Conservation (phyloP, 2,329 filamentous ascomycete species). For the Pyricularia pennisetigena region DNA sequence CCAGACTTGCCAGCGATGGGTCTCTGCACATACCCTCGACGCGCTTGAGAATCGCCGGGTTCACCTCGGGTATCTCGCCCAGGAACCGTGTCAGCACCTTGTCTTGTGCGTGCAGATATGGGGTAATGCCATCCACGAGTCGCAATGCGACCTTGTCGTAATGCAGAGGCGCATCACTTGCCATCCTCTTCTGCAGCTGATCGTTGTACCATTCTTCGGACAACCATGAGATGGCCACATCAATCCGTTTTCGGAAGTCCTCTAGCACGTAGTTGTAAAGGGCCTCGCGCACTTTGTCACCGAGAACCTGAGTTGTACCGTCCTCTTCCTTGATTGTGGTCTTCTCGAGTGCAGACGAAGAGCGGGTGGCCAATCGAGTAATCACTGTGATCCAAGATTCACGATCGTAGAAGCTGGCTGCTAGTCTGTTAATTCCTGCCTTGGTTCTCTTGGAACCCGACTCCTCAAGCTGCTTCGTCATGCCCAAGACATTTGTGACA, state of each 20-base stretch:
- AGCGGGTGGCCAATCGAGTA: slow-evolving; percentile 73
- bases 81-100: slow-evolving; percentile 85
- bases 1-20: slow-evolving; percentile 53
- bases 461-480: slow-evolving; percentile 66
- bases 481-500: slow-evolving; percentile 66
- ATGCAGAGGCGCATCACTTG: slow-evolving; percentile 43
- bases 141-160: slow-evolving; percentile 74
- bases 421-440: slow-evolving; percentile 72
- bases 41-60: slow-evolving; percentile 58
- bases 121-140: slow-evolving; percentile 80
- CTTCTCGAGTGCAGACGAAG: slow-evolving; percentile 60
- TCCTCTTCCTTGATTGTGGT: slow-evolving; percentile 40
- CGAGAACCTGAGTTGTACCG: slow-evolving; percentile 12
- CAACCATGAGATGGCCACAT: slow-evolving; percentile 85
- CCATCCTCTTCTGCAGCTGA: slow-evolving; percentile 32
- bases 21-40: slow-evolving; percentile 60
- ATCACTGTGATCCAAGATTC: slow-evolving; percentile 90
- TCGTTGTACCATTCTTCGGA: slow-evolving; percentile 99
- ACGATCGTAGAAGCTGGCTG: slow-evolving; percentile 72
- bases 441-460: slow-evolving; percentile 49
- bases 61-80: slow-evolving; percentile 80
- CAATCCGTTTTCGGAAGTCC: slow-evolving; percentile 83
- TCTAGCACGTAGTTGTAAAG: slow-evolving; percentile 82
- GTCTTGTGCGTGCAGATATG: slow-evolving; percentile 85
- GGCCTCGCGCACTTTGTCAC: slow-evolving; percentile 65